A percentile compares a stretch with the other conserved stretches of the same genome.
Conservation (phyloP, 225 moss, liverwort and hornwort genomes). For the Pseudoscleropodium purum region DNA sequence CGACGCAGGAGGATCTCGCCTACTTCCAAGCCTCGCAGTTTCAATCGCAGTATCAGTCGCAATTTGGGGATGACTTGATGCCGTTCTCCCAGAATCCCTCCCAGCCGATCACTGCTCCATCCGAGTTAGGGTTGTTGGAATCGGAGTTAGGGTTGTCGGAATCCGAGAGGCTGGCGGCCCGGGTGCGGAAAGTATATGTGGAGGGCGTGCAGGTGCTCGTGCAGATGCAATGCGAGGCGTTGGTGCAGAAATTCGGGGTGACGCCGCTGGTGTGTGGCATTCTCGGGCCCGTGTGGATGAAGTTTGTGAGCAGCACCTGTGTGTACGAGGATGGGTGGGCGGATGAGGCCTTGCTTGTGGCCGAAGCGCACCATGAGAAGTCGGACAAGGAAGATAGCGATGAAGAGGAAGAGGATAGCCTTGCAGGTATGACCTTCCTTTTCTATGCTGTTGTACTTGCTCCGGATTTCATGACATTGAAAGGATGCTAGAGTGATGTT, state of each 20-base stretch:
- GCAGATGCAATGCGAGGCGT: slow-evolving; percentile 77
- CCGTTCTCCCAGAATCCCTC: slow-evolving; percentile 8
- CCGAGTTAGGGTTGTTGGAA: background rate
- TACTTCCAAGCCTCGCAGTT: slow-evolving; percentile 17
- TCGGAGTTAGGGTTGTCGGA: slow-evolving; percentile 9
- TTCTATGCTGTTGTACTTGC: background rate
- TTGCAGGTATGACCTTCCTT: background rate
- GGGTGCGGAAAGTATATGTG: slow-evolving; percentile 68
- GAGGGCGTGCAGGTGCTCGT: slow-evolving; percentile 70
- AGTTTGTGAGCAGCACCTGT: slow-evolving; percentile 61
- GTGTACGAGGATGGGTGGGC: slow-evolving; percentile 85
- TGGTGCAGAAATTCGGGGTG: slow-evolving; percentile 65
- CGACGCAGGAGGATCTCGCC: slow-evolving; percentile 21
- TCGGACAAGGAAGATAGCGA: slow-evolving; percentile 16
- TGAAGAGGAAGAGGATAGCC: slow-evolving; percentile 6
- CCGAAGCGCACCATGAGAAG: slow-evolving; percentile 55
- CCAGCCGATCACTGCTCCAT: background rate
- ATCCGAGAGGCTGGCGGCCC: slow-evolving; percentile 23
- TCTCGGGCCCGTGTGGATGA: slow-evolving; percentile 81
- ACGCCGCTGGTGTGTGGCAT: slow-evolving; percentile 82
- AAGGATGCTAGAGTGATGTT: background rate
- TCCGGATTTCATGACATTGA: background rate
- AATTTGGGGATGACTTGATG: slow-evolving; percentile 17
- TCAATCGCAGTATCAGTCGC: slow-evolving; percentile 16
- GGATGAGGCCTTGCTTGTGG: slow-evolving; percentile 62